Evolutionary conservation across 164 flowering plant species (phyloP), one percentile per base, ranked within the genome.

Genomic region (Malania oleifera): DNA sequence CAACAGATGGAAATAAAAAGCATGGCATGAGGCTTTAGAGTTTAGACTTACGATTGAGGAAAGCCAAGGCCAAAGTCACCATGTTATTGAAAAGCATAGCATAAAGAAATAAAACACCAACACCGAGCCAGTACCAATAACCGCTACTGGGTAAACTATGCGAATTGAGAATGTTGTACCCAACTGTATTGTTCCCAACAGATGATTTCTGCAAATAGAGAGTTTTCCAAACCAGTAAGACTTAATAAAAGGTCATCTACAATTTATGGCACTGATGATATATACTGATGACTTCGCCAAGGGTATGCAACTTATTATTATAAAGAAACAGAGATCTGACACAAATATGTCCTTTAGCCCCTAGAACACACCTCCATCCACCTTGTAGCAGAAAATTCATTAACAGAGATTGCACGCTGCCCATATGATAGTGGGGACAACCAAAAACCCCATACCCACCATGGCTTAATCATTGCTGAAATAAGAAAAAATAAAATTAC

Each of bases 371-470:
- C 95, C 95, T 82, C 46, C 79, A 62, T 73, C 96, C 98, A 92
- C 74, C 93, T 79, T 34, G 79, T 62, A 40, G 98, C 92, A 55
- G 69, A 64, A 34, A 92, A 89, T 67, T 92, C 98, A 65, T 92
- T 92, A 23, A 89, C 85, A 47, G 96, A 69, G 67, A 89, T 76
- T 31, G 93, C 93, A 45, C 77, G 70, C 56, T 85, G 95, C n/a
- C 77, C 96, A 69, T 92, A 89, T 31, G 84, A 65, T 58, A 92
- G 71, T 23, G 98, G 98, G 23, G 98, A 92, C 57, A 92, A 2
- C 93, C 95, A 92, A 68, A 65, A 89, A 22, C 68, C 95, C 96
- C 96, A 92, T 13, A 62, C 18, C 96, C 93, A 87, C 95, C 96
- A 87, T 37, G 83, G 81, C 72, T 79, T 83, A 57, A 87, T 85